phyloP scores from a whole-genome alignment of 495 filamentous ascomycete species.

The Aspergillus taichungensis region DNA sequence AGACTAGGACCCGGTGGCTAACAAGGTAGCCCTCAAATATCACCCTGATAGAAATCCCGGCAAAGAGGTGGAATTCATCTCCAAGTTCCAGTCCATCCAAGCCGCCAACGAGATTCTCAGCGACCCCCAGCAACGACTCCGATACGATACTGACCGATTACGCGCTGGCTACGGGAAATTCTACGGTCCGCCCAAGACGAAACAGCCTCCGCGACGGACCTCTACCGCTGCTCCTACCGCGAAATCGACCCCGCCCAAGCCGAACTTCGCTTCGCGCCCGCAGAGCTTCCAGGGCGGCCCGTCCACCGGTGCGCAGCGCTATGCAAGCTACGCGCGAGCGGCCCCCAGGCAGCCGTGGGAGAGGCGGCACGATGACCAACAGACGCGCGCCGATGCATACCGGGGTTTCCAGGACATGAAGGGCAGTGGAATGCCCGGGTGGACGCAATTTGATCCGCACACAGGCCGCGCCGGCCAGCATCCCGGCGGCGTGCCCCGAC shows the following conservation, averaged over 20 bases:
- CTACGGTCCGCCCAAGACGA: slow-evolving; percentile 27
- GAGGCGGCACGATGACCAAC: slow-evolving; percentile 41
- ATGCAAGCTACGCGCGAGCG: slow-evolving; percentile 42
- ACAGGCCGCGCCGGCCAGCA: slow-evolving; percentile 22
- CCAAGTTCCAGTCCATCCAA: slow-evolving; percentile 79
- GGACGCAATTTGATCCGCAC: slow-evolving; percentile 33
- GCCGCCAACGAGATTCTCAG: slow-evolving; percentile 75
- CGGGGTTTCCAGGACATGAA: slow-evolving; percentile 68
- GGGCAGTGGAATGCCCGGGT: slow-evolving; percentile 23
- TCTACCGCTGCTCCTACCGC: slow-evolving; percentile 20
- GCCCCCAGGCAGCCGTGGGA: slow-evolving; percentile 29
- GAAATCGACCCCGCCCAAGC: slow-evolving; percentile 22
- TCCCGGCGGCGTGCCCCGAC: slow-evolving; percentile 19
- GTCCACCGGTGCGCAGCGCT: slow-evolving; percentile 48
- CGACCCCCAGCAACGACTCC: slow-evolving; percentile 55
- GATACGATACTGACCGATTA: slow-evolving; percentile 67
- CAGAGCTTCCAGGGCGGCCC: slow-evolving; percentile 29
- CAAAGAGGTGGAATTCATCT: slow-evolving; percentile 62
- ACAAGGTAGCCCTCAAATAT: slow-evolving; percentile 60
- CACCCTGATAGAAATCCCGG: slow-evolving; percentile 90
- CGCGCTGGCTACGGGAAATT: slow-evolving; percentile 36
- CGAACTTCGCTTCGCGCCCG: slow-evolving; percentile 16
- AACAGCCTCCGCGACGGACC: slow-evolving; percentile 14
- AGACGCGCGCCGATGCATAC: slow-evolving; percentile 49
- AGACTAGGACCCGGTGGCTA: not conserved